A percentile compares a stretch with the other conserved stretches of the same genome.
Evolutionary conservation across 140 eudicot genomes (phyloP).

Genomic region (Anethum foeniculum): DNA sequence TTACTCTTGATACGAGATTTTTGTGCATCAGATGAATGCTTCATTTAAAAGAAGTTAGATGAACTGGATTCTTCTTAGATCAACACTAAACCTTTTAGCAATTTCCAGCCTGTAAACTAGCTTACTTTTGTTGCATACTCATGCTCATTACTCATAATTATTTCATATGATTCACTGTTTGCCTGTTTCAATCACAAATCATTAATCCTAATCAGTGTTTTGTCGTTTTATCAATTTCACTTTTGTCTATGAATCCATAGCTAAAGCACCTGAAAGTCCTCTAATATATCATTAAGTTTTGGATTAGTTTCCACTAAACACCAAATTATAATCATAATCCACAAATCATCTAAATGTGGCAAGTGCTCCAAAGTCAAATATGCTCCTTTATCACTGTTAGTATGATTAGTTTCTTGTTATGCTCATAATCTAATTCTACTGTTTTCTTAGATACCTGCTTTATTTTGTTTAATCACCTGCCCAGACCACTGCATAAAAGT

Average conservation of each 20-base stretch:
- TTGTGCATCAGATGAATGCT: background rate
- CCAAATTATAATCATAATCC: background rate
- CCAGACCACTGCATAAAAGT: conserved; percentile 6
- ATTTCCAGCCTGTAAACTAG: background rate
- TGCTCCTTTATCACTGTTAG: background rate
- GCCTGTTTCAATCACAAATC: background rate
- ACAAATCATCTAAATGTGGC: background rate
- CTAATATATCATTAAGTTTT: background rate
- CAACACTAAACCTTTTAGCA: background rate
- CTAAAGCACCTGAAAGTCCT: background rate
- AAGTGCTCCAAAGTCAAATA: conserved; percentile 3
- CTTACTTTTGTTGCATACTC: background rate
- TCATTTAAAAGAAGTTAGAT: background rate
- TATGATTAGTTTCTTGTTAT: background rate
- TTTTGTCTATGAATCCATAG: background rate
- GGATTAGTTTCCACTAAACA: background rate
- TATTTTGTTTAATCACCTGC: background rate
- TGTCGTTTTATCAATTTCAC: background rate
- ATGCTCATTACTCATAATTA: background rate
- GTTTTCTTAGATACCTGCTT: background rate
- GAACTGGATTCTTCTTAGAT: conserved; percentile 7
- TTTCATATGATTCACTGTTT: background rate
- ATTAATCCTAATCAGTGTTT: background rate
- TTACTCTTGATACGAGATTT: no score
- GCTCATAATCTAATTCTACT: background rate